Evolutionary conservation across 1,139 yeast species (phyloP), one percentile per base, ranked within the genome.

Genomic region (Saccharomyces hybrid): DNA sequence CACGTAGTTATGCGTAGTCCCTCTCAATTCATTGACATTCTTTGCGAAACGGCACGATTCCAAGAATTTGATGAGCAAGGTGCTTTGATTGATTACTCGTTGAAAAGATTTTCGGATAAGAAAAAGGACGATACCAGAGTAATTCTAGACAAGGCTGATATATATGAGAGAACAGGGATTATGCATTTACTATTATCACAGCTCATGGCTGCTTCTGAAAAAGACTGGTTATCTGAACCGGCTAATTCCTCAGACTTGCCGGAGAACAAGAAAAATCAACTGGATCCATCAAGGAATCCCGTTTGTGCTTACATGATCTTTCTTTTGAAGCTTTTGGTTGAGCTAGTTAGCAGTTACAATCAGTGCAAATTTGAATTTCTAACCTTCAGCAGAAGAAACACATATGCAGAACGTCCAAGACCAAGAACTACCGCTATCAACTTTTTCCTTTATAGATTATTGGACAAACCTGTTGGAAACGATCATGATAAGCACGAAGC

Each of bases 281-380:
- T 66, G 49, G 63, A 76, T 67, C 65, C 71, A 64, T 50, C 75
- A 11, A 75, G 72, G 50, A 78, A 78, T 58, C 71, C 74, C 11
- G 76, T 80, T 41, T 87, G 85, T 67, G 77, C 84, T 0, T 84
- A 86, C 63, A 82, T 83, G 54, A 78, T 86, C 50, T 88, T 84
- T 65, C 71, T 91, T 46, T 71, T 91, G 46, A 88, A 84, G 62
- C 72, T 82, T 0, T 70, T 90, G 42, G 78, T 85, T 0, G 98
- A 91, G 62, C 73, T 90, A 14, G 70, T 90, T 19, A 82, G 85
- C 1, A 86, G 96, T 1, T 91, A 90, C 69, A 86, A 85, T 60
- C 83, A 82, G 23, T 82, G 93, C 56, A 91, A 91, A 67, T 77
- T 87, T 53, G 97, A 89, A 63, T 87, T 91, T 64, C 73, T 91